phyloP scores from a whole-genome alignment of 225 moss, liverwort and hornwort species.

The Marchantia paleacea region DNA sequence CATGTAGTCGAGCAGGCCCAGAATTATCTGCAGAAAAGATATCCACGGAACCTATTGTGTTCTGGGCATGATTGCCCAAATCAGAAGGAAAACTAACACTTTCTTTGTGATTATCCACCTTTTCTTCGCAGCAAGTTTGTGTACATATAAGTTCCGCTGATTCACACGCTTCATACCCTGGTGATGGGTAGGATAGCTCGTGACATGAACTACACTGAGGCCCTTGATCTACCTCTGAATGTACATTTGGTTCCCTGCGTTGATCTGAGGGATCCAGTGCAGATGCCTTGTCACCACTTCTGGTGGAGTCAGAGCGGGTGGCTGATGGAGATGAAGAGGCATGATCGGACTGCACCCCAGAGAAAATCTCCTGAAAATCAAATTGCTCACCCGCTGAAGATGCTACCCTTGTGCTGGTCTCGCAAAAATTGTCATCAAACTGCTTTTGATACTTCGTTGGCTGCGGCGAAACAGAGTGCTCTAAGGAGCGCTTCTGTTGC shows the following conservation, averaged over 20 bases:
- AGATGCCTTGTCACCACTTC: constrained; percentile 14
- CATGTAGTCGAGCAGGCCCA: not conserved
- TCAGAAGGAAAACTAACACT: not conserved
- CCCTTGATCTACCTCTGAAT: constrained; percentile 13
- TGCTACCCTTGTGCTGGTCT: constrained; percentile 29
- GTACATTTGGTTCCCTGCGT: constrained; percentile 1
- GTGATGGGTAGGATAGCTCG: not conserved
- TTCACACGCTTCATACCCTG: not conserved
- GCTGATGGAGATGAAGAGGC: constrained; percentile 10
- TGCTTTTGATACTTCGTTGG: constrained; percentile 47
- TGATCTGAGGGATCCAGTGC: constrained; percentile 1
- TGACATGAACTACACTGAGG: not conserved
- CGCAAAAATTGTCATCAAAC: constrained; percentile 28
- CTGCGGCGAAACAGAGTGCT: constrained; percentile 33
- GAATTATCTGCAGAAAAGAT: not conserved
- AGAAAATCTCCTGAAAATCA: constrained; percentile 26
- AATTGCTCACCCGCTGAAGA: constrained; percentile 23
- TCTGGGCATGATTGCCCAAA: not conserved
- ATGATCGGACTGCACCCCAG: constrained; percentile 25
- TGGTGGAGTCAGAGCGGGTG: constrained; percentile 20
- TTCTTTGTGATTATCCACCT: not conserved
- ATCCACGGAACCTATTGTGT: not conserved
- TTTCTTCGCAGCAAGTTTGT: constrained; percentile 2
- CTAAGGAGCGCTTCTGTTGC: constrained; percentile 44
- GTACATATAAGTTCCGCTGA: not conserved